phyloP scores from a whole-genome alignment of 345 rosid species.

The Triadica sebifera region DNA sequence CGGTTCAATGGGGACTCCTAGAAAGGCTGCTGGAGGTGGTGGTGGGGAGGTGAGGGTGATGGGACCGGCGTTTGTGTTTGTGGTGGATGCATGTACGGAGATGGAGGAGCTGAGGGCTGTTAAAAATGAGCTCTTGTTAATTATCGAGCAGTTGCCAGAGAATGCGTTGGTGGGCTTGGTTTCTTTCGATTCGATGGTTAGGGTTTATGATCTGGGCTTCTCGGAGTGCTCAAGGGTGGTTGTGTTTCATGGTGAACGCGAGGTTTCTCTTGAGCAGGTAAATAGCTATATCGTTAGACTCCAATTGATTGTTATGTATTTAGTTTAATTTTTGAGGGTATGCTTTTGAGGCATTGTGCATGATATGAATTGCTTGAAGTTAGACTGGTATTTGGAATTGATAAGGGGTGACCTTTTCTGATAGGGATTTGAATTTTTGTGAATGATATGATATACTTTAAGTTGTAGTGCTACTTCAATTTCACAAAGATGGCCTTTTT shows the following conservation, averaged over 20 bases:
- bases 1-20: conserved; percentile 37
- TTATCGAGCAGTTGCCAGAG: conserved; percentile 82
- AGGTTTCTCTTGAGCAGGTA: conserved; percentile 77
- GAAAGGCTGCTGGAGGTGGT: conserved; percentile 19
- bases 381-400: neutral
- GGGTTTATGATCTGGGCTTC: conserved; percentile 78
- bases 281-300: neutral
- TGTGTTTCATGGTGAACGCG: conserved; percentile 73
- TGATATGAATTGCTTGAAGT: neutral
- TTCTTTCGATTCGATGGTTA: conserved; percentile 80
- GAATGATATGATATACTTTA: neutral
- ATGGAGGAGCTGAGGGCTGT: conserved; percentile 71
- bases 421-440: neutral
- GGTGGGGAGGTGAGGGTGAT: conserved; percentile 23
- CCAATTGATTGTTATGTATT: neutral
- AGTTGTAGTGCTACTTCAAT: neutral
- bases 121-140: conserved; percentile 66
- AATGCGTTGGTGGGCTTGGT: conserved; percentile 65
- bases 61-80: conserved; percentile 88
- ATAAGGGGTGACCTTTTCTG: neutral
- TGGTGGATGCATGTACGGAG: conserved; percentile 66
- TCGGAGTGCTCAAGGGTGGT: conserved; percentile 68
- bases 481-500: neutral
- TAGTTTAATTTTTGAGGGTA: neutral
- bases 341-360: too few species aligned